phyloP scores from a whole-genome alignment of 441 rosid species.

The Arabidopsis hybrid region DNA sequence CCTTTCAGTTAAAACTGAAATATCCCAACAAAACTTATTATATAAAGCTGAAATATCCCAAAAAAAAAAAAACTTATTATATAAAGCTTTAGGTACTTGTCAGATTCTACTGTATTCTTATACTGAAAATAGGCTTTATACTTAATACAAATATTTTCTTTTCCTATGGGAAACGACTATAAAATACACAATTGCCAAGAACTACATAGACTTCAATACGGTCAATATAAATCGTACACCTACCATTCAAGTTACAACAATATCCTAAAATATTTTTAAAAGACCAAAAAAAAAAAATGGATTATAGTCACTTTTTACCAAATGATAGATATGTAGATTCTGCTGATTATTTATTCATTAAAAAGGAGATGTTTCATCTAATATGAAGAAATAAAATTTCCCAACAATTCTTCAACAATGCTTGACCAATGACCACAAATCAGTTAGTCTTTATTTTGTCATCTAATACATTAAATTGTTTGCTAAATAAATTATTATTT shows the following conservation, averaged over 20 bases:
- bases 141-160: background rate
- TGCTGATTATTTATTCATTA: no score
- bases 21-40: conserved; percentile 20
- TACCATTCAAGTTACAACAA: conserved; percentile 8
- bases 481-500: background rate
- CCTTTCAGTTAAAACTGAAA: conserved; percentile 13
- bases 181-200: conserved; percentile 5
- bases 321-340: no score
- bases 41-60: background rate
- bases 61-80: background rate
- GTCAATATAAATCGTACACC: background rate
- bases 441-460: background rate
- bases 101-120: conserved; percentile 4
- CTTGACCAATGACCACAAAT: background rate
- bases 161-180: background rate
- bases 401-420: background rate
- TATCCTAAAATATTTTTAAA: background rate
- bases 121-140: conserved; percentile 1
- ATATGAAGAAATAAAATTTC: background rate
- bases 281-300: no score
- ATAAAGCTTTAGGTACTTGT: background rate
- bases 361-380: background rate
- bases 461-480: background rate
- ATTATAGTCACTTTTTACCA: no score
- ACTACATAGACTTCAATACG: background rate